Base-by-base conservation (phyloP, 148 eudicot genomes). In the Vaccinium darrowii region DNA sequence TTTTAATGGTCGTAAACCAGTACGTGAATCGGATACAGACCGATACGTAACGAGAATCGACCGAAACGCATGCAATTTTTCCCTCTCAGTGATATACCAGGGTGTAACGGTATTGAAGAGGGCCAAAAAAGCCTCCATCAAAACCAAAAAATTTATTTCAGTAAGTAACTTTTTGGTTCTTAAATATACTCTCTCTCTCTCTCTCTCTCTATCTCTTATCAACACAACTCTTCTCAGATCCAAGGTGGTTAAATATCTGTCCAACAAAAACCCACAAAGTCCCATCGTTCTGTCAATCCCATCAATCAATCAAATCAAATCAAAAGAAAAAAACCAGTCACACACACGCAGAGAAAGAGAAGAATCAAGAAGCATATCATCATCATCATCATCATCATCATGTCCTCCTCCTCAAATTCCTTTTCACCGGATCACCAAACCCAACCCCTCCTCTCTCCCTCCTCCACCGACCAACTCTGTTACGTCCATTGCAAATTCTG, bases 401-500 rank as follows among this genome's bases (percentile, higher is more conserved):
- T 69, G 82, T 77, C 57, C 25, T 81, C 82, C 78, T 92, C 91
- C 83, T 92, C 95, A 72, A 85, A 87, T 91, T 81, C 86, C 60
- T 89, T 86, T 82, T 89, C 94, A 62, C 91, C 93, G 90, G 97
- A 93, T 94, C 95, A 89, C 91, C 88, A 62, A 67, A 9, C 43
- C 81, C 47, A 49, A 3, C 57, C 23, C 33, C 54, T 21, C 54
- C 74, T 0, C 36, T 39, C 54, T 21, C 52, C 87, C 67, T 84
- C 92, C 76, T 84, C 92, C 76, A 88, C 98, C 67, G 99, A 97
- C 80, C 95, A 97, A 86, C 98, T 97, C 85, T 95, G 99, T 77
- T 97, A 97, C 80, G 96, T 97, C 86, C 95, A 90, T 82, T 97
- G 99, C 92, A 87, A 73, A 88, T 88, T 88, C 58, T 97, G 99